Evolutionary conservation across 2,329 filamentous ascomycete species (phyloP).

Genomic region (Endoconidiophora laricicola): DNA sequence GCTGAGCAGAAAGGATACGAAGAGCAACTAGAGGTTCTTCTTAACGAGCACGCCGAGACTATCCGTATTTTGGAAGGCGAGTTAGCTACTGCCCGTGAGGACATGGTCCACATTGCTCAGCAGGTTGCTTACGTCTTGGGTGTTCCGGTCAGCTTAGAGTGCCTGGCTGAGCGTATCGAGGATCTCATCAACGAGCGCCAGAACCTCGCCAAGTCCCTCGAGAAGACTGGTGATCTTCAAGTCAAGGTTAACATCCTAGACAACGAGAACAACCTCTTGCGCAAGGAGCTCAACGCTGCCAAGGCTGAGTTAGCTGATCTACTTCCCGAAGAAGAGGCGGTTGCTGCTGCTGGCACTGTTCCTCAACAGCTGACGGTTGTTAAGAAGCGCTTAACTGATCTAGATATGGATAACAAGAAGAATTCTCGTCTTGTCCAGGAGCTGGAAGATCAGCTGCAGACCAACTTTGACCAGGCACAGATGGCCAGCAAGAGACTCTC

Average conservation of each 20-base stretch:
- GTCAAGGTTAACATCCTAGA: conserved; percentile 38
- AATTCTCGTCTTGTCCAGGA: conserved; percentile 85
- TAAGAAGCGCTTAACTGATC: conserved; percentile 46
- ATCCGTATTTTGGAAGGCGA: conserved; percentile 42
- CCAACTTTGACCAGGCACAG: conserved; percentile 87
- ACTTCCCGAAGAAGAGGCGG: conserved; percentile 32
- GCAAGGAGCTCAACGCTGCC: conserved; percentile 45
- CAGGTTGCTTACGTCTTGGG: conserved; percentile 45
- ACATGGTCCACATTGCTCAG: conserved; percentile 46
- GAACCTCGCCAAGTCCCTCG: conserved; percentile 21
- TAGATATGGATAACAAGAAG: conserved; percentile 64
- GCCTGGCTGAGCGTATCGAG: conserved; percentile 45
- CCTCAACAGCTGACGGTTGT: conserved; percentile 44
- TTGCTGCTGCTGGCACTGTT: conserved; percentile 26
- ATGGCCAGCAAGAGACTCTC: conserved; percentile 72
- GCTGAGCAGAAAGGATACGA: conserved; percentile 39
- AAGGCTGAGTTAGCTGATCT: conserved; percentile 38
- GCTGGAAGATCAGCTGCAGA: conserved; percentile 88
- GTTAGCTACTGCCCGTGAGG: conserved; percentile 47
- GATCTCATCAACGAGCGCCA: conserved; percentile 37
- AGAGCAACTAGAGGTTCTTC: conserved; percentile 38
- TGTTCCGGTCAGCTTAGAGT: conserved; percentile 49
- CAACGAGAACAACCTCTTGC: conserved; percentile 39
- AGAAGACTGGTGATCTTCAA: conserved; percentile 31
- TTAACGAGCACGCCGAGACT: conserved; percentile 42